These are phyloP conservation scores for Tinospora cordifolia DNA, from an alignment of 164 flowering plant species.

Conservation along the genomic window DNA sequence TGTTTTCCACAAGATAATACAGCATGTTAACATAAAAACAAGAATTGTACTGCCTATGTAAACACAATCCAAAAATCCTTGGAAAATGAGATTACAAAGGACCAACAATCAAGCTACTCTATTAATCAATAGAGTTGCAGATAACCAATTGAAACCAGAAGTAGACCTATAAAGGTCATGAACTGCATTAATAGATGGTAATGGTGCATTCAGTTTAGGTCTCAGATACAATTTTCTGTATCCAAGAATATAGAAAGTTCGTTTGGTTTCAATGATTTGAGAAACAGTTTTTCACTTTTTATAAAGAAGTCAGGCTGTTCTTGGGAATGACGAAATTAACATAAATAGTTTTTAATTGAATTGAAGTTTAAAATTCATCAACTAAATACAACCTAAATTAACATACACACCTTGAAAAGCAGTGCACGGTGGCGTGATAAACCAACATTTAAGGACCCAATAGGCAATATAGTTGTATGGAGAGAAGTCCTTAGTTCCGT, in stretches of 20 bases:
- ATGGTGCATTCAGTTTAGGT: too few relatives aligned
- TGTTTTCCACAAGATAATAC: neutral
- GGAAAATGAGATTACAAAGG: neutral
- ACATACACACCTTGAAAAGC: conserved; percentile 77
- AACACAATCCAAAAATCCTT: neutral
- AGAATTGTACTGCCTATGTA: neutral
- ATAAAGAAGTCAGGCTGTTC: too few relatives aligned
- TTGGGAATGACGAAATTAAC: too few relatives aligned
- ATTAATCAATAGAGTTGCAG: neutral
- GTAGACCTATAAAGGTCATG: neutral
- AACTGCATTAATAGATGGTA: neutral
- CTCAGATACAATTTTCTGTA: too few relatives aligned
- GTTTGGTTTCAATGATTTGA: too few relatives aligned
- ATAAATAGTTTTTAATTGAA: too few relatives aligned
- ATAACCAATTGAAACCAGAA: neutral
- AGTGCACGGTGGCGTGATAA: conserved; percentile 90
- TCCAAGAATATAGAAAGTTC: too few relatives aligned
- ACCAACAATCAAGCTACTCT: neutral
- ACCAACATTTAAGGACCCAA: conserved; percentile 82
- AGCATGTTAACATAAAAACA: neutral
- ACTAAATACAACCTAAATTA: too few relatives aligned
- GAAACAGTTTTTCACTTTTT: too few relatives aligned
- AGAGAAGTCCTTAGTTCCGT: conserved; percentile 69
- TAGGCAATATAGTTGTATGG: conserved; percentile 73
- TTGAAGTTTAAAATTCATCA: too few relatives aligned